These are phyloP conservation scores for Hemisphaericaspora subhashii DNA, from an alignment of 1,139 yeast species.

Conservation along the genomic window DNA sequence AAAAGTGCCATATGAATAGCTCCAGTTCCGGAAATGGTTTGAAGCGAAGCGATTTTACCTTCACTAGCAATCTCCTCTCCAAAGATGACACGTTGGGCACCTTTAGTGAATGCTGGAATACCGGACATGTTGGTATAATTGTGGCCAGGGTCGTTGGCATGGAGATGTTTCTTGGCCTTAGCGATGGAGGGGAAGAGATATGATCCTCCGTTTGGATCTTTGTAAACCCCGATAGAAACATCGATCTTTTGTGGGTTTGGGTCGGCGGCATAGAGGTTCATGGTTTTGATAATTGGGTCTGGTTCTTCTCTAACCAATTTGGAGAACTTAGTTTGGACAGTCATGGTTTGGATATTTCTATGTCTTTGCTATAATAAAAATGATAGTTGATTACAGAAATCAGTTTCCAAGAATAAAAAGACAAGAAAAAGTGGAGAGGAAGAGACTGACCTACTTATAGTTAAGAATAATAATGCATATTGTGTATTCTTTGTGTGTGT, in stretches of 20 bases:
- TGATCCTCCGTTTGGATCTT: constrained; percentile 36
- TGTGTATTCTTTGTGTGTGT: no score
- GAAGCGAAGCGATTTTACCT: constrained; percentile 36
- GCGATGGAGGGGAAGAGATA: constrained; percentile 41
- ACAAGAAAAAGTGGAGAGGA: no score
- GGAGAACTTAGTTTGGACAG: constrained; percentile 25
- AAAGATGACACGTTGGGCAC: constrained; percentile 38
- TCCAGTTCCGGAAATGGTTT: constrained; percentile 48
- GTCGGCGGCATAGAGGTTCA: constrained; percentile 30
- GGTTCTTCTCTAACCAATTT: constrained; percentile 26
- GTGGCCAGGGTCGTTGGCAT: constrained; percentile 42
- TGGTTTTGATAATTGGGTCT: constrained; percentile 41
- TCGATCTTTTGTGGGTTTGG: constrained; percentile 34
- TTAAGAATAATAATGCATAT: no score
- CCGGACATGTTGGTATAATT: constrained; percentile 47
- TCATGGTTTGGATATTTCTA: constrained; percentile 23
- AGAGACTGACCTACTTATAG: no score
- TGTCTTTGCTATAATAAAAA: no score
- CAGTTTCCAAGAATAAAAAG: no score
- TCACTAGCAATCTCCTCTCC: constrained; percentile 27
- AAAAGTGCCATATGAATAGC: constrained; percentile 40
- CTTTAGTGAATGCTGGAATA: constrained; percentile 35
- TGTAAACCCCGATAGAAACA: constrained; percentile 46
- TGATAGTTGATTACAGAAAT: no score
- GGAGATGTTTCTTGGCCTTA: constrained; percentile 33